Evolutionary conservation across 1,139 yeast genomes (phyloP), one percentile per base, ranked within the genome.

Genomic region (Yamadazyma aaseri): DNA sequence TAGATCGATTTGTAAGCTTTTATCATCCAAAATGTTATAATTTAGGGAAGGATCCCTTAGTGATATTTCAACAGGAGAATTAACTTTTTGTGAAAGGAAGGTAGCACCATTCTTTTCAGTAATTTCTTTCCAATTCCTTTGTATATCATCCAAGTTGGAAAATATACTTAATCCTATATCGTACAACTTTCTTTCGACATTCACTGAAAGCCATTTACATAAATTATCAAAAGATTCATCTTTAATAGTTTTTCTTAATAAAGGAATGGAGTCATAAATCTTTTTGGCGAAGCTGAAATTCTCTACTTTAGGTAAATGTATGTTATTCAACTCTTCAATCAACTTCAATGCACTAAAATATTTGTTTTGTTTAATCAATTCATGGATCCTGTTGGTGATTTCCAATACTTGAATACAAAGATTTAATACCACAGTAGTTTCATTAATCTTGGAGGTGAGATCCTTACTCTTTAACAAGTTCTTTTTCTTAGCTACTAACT

Each of bases 321-420:
- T 67, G 38, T 73, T 76, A 1, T 70, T 61, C 46, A 92, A 65
- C 50, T 83, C 94, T 41, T 87, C 92, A 37, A 89, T 65, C 44
- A 86, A 76, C 53, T 87, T 87, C 47, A 92, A 73, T 0, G 97
- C 97, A 41, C 85, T 85, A 58, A 87, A 92, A 50, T 86, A 86
- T 45, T 83, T 82, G 48, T 81, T 78, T 43, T 75, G 78, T 41
- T 79, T 76, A 44, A 89, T 83, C 53, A 89, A 65, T 32, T 86
- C 94, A 53, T 87, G 89, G 35, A 89, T 86, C 50, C 81, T 84
- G 56, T 89, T 90, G 17, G 96, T 85, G 48, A 84, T 73, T 52
- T 90, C 96, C 41, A 92, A 68, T 8, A 90, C 92, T 45, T 84
- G 90, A 21, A 90, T 68, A 49, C 96, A 85, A 39, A 82, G 68